Base-by-base conservation (phyloP, 1,284 basidiomycete species). In the Leccinum angustisporum region DNA sequence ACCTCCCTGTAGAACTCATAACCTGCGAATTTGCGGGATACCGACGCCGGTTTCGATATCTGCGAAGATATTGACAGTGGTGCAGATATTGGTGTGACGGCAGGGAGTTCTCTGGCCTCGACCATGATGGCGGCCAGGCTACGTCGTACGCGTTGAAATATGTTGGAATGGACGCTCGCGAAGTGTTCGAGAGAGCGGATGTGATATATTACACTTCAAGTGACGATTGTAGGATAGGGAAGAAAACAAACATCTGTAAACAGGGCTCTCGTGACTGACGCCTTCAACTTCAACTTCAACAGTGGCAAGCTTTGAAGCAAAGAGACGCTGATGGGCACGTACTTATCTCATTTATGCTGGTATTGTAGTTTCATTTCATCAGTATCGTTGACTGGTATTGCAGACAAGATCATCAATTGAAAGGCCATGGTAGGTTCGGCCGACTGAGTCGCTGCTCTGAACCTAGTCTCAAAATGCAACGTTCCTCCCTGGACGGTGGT, bases 1-100 rank as follows among this genome's bases (percentile, higher is more conserved):
- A 90, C 79, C 71, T 86, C 77, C 30, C 77, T 77, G 74, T 95
- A 98, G 66, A 98, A 73, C 2, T 75, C 65, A 31, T 76, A 71
- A 1, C 71, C 71, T 6, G 36, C 34, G 7, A 66, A 60, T 54
- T 72, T 72, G 6, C n/a, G 62, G 5, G 60, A 52, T 33, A 63
- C 36, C 1, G 16, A 9, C 27, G n/a, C 57, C 8, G 48, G 34
- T n/a, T 1, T 30, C 30, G 48, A 38, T 38, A 57, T 56, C 34
- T 55, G 60, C 11, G 50, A 38, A 13, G 54, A 30, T 38, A 21
- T 4, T 5, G 25, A 8, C 14, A 4, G 14, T 5, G 61, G 21
- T n/a, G 40, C 10, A 2, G 11, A 16, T 18, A 4, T 27, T 7
- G 48, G 0, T 31, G 36, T 53, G 40, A 31, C 27, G 7, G 18